Percentiles rank a stretch among this genome's conserved stretches.
phyloP scores from a whole-genome alignment of 352 stramenopile genomes.

The Pythium chondricola region DNA sequence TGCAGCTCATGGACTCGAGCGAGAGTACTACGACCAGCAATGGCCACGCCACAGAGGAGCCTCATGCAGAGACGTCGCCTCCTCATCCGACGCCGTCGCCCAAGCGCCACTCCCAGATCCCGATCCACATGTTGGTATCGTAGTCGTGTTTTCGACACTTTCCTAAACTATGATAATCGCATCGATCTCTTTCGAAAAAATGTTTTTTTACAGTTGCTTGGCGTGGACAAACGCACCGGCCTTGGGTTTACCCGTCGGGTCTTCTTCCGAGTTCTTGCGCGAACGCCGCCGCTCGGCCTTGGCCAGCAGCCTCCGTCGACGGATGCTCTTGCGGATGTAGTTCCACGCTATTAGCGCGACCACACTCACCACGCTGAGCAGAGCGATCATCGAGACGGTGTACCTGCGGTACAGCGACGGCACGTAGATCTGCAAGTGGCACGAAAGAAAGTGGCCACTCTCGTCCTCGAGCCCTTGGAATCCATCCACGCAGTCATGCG shows the following conservation, averaged over 20 bases:
- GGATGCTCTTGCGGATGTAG: constrained; percentile 79
- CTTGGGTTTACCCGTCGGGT: constrained; percentile 32
- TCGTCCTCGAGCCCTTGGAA: constrained; percentile 92
- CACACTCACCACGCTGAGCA: constrained; percentile 60
- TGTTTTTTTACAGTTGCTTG: constrained; percentile 40
- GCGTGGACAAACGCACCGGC: constrained; percentile 46
- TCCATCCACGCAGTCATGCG: constrained; percentile 84
- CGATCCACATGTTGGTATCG: constrained; percentile 66
- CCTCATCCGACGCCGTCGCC: constrained; percentile 11
- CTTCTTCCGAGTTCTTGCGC: constrained; percentile 61
- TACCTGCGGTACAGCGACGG: constrained; percentile 82
- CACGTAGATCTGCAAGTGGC: constrained; percentile 94
- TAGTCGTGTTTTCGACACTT: constrained; percentile 21
- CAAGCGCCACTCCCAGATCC: constrained; percentile 30
- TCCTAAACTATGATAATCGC: constrained; percentile 10
- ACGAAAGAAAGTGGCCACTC: constrained; percentile 87
- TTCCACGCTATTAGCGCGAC: constrained; percentile 78
- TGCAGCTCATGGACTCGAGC: constrained; percentile 1
- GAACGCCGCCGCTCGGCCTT: constrained; percentile 89
- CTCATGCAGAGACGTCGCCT: background rate
- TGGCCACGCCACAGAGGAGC: background rate
- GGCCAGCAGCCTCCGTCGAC: constrained; percentile 68
- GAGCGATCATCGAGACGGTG: constrained; percentile 66
- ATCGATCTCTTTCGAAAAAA: constrained; percentile 1
- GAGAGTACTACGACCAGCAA: background rate